Conservation (phyloP, 495 filamentous ascomycete genomes). For the Emericellopsis terricola region DNA sequence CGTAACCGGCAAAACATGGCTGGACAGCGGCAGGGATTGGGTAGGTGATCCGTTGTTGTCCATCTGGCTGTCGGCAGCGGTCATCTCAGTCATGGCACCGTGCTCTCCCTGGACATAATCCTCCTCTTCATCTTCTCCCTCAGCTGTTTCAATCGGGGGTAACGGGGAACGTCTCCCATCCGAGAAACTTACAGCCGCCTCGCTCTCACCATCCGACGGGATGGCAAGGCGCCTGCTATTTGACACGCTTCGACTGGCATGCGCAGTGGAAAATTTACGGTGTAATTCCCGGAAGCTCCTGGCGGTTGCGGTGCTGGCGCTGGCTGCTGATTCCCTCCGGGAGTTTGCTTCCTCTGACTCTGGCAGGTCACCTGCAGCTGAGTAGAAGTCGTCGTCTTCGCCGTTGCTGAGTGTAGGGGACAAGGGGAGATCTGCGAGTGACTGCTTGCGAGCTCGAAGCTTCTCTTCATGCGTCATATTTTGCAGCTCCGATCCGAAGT, state of each 20-base stretch:
- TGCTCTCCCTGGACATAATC: too few relatives aligned
- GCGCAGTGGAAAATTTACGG: constrained; percentile 28
- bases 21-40: too few relatives aligned
- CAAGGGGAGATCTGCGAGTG: constrained; percentile 13
- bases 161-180: constrained; percentile 35
- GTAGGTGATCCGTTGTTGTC: too few relatives aligned
- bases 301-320: constrained; percentile 36
- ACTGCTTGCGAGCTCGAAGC: constrained; percentile 28
- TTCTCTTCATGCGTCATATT: constrained; percentile 65
- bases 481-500: constrained; percentile 82
- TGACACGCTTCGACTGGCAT: constrained; percentile 12
- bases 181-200: constrained; percentile 35
- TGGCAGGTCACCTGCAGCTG: constrained; percentile 13
- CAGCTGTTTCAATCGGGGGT: constrained; percentile 29
- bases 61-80: too few relatives aligned
- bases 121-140: constrained; percentile 9
- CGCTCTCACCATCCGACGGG: constrained; percentile 35
- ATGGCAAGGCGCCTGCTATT: constrained; percentile 15
- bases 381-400: constrained; percentile 17
- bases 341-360: constrained; percentile 12
- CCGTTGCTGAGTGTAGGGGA: constrained; percentile 8
- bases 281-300: constrained; percentile 35
- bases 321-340: constrained; percentile 33
- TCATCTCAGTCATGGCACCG: too few relatives aligned
- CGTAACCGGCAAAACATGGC: too few relatives aligned